Conservation (phyloP, 2,329 filamentous ascomycete genomes). For the Ophiocordyceps robertsii region DNA sequence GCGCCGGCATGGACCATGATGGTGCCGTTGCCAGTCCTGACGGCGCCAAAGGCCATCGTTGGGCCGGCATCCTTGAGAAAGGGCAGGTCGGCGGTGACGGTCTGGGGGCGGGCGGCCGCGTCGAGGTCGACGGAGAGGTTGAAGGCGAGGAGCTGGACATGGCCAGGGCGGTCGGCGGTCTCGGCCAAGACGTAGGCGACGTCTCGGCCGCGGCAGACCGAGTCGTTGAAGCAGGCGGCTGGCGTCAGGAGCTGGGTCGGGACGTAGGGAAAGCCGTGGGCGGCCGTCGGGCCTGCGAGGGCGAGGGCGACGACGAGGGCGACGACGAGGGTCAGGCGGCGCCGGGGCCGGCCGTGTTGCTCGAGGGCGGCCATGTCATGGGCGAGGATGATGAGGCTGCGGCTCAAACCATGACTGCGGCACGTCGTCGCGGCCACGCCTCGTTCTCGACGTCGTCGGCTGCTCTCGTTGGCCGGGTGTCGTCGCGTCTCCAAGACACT, state of each 20-base stretch:
- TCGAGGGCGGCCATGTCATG: not conserved
- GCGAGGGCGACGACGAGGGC: not conserved
- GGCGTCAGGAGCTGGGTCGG: constrained; percentile 59
- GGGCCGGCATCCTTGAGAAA: constrained; percentile 40
- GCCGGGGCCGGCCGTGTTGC: constrained; percentile 1
- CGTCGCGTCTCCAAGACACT: not conserved
- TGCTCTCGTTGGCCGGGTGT: not conserved
- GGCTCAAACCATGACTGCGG: not conserved
- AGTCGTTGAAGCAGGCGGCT: constrained; percentile 26
- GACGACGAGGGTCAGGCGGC: not conserved
- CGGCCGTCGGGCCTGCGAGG: not conserved
- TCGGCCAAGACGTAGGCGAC: constrained; percentile 60
- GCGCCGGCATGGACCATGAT: constrained; percentile 64
- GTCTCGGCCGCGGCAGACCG: constrained; percentile 21
- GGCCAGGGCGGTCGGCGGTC: constrained; percentile 16
- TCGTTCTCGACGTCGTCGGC: not conserved
- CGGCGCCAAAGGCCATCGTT: constrained; percentile 50
- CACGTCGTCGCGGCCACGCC: too few species aligned
- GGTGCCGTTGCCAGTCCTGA: constrained; percentile 53
- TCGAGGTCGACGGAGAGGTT: constrained; percentile 48
- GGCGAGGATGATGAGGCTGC: not conserved
- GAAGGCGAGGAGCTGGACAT: constrained; percentile 46
- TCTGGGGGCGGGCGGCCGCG: constrained; percentile 30
- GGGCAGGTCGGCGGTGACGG: constrained; percentile 42
- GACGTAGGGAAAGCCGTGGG: constrained; percentile 36